Conservation (phyloP, 495 filamentous ascomycete genomes). For the Daldinia loculata region DNA sequence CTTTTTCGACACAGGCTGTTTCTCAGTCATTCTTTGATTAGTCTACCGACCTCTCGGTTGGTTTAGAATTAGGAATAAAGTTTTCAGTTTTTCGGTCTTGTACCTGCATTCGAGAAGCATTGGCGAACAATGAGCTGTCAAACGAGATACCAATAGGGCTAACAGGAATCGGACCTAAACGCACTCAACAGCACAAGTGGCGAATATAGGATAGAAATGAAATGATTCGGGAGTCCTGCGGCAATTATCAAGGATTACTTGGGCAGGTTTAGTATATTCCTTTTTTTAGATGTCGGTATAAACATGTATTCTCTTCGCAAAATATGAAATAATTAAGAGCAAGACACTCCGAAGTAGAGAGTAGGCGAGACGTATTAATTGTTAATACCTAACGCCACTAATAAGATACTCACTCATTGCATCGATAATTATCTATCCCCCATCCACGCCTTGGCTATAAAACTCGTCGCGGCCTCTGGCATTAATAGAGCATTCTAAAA, state of each 20-base stretch:
- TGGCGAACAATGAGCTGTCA: background rate
- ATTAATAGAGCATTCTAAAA: background rate
- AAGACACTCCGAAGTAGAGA: background rate
- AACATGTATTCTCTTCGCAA: background rate
- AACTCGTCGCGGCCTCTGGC: background rate
- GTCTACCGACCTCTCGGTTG: conserved; percentile 17
- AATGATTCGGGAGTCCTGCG: background rate
- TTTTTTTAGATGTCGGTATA: too few relatives aligned
- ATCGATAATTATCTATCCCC: background rate
- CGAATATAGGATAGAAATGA: background rate
- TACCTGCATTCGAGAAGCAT: conserved; percentile 24
- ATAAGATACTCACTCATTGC: background rate
- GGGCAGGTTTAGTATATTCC: background rate
- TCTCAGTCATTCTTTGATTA: background rate
- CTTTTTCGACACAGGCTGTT: background rate
- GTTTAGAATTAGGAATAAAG: conserved; percentile 6
- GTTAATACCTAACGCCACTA: background rate
- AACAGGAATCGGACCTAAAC: too few relatives aligned
- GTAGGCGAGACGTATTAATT: background rate
- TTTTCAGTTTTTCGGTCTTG: conserved; percentile 13
- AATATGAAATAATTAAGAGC: background rate
- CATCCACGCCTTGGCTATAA: background rate
- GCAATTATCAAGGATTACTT: background rate
- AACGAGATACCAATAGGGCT: too few relatives aligned
- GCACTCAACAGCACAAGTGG: too few relatives aligned